Base-by-base conservation (phyloP, 1,284 basidiomycete genomes). In the Moniliella sp. region DNA sequence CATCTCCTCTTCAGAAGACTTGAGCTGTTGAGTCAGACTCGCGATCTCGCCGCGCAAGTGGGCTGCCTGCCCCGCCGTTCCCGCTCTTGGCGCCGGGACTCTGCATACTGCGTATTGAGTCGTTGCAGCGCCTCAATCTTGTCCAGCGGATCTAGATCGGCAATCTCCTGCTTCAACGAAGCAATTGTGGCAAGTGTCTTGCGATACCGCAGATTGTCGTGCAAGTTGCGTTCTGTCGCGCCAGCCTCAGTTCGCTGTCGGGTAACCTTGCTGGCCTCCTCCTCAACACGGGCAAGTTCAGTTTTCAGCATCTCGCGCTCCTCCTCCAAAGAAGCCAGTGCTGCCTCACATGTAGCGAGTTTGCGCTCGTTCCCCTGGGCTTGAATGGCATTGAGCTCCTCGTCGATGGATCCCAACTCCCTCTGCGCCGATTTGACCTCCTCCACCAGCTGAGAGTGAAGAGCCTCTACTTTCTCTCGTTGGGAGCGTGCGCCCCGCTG, bases 201-300 rank as follows among this genome's bases (percentile, higher is more conserved):
- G 31, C 82, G 69, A 40, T 79, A 73, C 5, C 78, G 74, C 27
- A 86, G 65, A 56, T 94, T 99, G 57, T 83, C 78, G 39, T 75
- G 72, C 42, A 93, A 67, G 57, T 79, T 86, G 27, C 64, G 51
- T 36, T 64, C 50, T 15, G 55, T 46, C 11, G 59, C 55, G 32
- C 59, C 53, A 12, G 58, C 57, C 31, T 62, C 57, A 19, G 60
- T 53, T 31, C 62, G 45, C 23, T 52, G 50, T 34, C 58, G 51
- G 25, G n/a, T 60, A 26, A 56, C 37, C 25, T 45, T 43, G 11
- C 48, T 33, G 10, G 33, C 27, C 15, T 53, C 40, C 11, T 37
- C 34, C 13, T 48, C 46, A 4, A 49, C 23, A 15, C 39, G 41
- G 25, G 42, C 45, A 27, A 45, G 35, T 12, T 33, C 27, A 15